Base-by-base conservation (phyloP, 2,329 filamentous ascomycete genomes). In the Microcyclospora pomicola region DNA sequence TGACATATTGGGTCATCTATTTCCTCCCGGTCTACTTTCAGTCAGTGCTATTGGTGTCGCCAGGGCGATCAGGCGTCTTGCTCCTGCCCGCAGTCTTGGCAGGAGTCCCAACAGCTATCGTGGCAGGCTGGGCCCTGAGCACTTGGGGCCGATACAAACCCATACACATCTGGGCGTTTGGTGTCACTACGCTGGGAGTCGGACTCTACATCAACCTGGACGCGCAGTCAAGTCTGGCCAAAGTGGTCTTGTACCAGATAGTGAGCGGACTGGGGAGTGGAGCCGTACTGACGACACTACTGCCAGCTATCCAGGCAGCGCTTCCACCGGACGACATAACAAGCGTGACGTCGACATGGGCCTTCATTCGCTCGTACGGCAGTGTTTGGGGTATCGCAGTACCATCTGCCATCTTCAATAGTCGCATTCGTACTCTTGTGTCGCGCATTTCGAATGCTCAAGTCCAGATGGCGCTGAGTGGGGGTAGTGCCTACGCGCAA, bases 21-120 rank as follows among this genome's bases (percentile, higher is more conserved):
- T 86, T 81, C 49, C 63, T 85, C 16, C 82, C 82, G 0, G 65
- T 85, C 0, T 86, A 78, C 58, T 77, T 83, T 38, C 82, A 87
- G 53, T 70, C 75, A 2, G 79, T 78, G 0, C 68, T 77, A 2
- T 68, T 68, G 36, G 73, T 72, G 1, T 67, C 68, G 0, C 74
- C 78, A 0, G 60, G 80, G 27, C 63, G 64, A 13, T 81, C 75
- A 0, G 68, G 67, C 48, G 48, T 79, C 0, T 68, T 80, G 10
- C 64, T 81, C 2, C 63, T 84, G 0, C 77, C 80, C 0, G 42
- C 63, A 6, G 54, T 61, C 1, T 32, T 37, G 5, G 39, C 50
- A 6, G 36, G 33, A 24, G 29, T 39, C 13, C 6, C 34, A 2
- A 27, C 19, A 14, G 67, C 62, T 27, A 61, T 72, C 2, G 30